Evolutionary conservation across 2,329 filamentous ascomycete species (phyloP).

Genomic region (Phaeosphaeriaceae sp.): DNA sequence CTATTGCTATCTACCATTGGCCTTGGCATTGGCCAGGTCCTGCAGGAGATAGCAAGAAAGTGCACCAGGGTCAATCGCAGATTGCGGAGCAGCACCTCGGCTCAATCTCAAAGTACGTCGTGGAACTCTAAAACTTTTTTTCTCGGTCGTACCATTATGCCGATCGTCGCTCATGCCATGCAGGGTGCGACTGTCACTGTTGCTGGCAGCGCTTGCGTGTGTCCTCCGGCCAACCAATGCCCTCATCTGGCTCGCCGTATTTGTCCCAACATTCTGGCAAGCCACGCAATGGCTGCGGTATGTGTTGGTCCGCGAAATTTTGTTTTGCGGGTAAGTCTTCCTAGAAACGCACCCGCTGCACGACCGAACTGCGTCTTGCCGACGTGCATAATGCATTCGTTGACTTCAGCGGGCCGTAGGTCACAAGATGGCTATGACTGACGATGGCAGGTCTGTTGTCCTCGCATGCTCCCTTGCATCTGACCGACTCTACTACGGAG

Average conservation of each 20-base stretch:
- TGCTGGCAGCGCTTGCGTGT: slow-evolving; percentile 81
- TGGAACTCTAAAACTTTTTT: slow-evolving; percentile 8
- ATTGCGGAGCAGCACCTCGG: slow-evolving; percentile 45
- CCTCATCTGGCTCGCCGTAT: slow-evolving; percentile 80
- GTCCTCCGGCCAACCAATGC: slow-evolving; percentile 89
- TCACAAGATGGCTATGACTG: slow-evolving; percentile 25
- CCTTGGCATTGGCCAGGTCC: slow-evolving; percentile 73
- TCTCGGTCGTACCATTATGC: slow-evolving; percentile 7
- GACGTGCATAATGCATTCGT: slow-evolving; percentile 12
- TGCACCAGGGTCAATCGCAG: slow-evolving; percentile 30
- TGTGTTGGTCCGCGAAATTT: slow-evolving; percentile 67
- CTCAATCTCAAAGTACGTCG: slow-evolving; percentile 36
- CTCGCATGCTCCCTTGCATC: slow-evolving; percentile 69
- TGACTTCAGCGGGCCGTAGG: slow-evolving; percentile 9
- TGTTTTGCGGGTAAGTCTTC: slow-evolving; percentile 63
- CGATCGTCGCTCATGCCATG: slow-evolving; percentile 30
- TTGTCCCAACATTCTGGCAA: slow-evolving; percentile 60
- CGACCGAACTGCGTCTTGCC: slow-evolving; percentile 6
- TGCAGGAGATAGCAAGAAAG: slow-evolving; percentile 23
- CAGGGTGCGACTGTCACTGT: slow-evolving; percentile 63
- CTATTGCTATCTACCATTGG: slow-evolving; percentile 80
- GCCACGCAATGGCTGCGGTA: slow-evolving; percentile 54
- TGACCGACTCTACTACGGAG: slow-evolving; percentile 81
- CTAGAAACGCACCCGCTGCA: slow-evolving; percentile 18
- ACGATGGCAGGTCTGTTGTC: slow-evolving; percentile 58